Base-by-base conservation (phyloP, 768 basidiomycete species). In the Tylopilus felleus region DNA sequence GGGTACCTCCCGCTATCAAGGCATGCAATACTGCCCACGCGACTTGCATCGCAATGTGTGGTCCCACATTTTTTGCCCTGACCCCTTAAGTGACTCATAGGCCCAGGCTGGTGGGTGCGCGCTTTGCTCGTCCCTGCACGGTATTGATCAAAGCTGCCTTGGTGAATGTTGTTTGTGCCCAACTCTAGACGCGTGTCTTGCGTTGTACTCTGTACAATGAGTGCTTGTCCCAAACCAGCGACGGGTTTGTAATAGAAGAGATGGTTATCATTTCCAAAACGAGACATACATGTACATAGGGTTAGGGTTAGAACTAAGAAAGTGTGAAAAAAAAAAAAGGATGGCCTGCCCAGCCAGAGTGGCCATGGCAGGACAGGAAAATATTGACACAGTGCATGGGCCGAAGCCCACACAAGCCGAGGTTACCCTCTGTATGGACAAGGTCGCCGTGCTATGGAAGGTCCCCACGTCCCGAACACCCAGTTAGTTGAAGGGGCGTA, bases 301-400 rank as follows among this genome's bases (percentile, higher is more conserved):
- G n/a, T n/a, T n/a, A n/a, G n/a, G n/a, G n/a, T n/a, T n/a, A n/a
- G n/a, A n/a, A n/a, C n/a, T n/a, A n/a, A n/a, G n/a, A n/a, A n/a
- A n/a, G n/a, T n/a, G n/a, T n/a, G n/a, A n/a, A n/a, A n/a, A n/a
- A n/a, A n/a, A 47, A 48, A 48, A 65, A 56, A 62, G 58, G 45
- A 1, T 12, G 65, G 67, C 67, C 70, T 70, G 50, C 67, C 69
- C 63, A 70, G 65, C 67, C 67, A 69, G 77, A 78, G 77, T 71
- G 77, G 77, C 78, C 77, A 23, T 75, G 78, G 79, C 74, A 75
- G 80, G 80, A 85, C 83, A 72, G 84, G 83, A 77, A 86, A 86
- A 86, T 86, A 86, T 86, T 85, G 61, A 76, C 83, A 85, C 82
- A 78, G 79, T 86, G 83, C 85, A 84, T 84, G 80, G 77, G 76